A percentile compares a stretch with the other conserved stretches of the same genome.
Conservation (phyloP, 169 alveolate genomes). For the Plasmodium gaboni region DNA sequence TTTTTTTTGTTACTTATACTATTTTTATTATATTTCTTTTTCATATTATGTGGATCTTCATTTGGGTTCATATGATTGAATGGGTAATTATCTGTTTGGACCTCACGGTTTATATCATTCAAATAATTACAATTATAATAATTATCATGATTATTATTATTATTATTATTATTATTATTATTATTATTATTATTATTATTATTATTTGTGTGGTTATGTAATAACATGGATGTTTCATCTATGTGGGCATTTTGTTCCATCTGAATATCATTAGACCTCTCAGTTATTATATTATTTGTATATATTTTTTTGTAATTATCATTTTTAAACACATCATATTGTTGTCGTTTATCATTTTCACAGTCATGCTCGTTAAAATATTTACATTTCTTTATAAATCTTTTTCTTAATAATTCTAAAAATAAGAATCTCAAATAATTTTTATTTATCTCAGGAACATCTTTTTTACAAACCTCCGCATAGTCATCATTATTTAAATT, state of each 20-base stretch:
- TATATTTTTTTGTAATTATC: background rate
- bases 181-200: background rate
- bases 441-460: slow-evolving; percentile 32
- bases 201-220: background rate
- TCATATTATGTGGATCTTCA: background rate
- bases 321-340: background rate
- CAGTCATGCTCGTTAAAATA: slow-evolving; percentile 66
- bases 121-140: no score
- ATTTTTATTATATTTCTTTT: no score
- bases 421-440: slow-evolving; percentile 36
- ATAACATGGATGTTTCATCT: no score
- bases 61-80: background rate
- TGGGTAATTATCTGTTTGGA: no score
- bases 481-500: slow-evolving; percentile 46
- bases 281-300: no score
- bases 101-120: no score
- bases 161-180: background rate
- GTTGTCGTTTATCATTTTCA: slow-evolving; percentile 18
- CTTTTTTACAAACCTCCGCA: slow-evolving; percentile 63
- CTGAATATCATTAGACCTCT: no score
- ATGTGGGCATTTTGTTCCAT: no score
- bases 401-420: slow-evolving; percentile 54
- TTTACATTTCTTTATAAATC: slow-evolving; percentile 54
- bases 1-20: no score
- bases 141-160: no score